Evolutionary conservation across 1,284 basidiomycete genomes (phyloP), one percentile per base, ranked within the genome.

Genomic region (Erythrobasidium hasegawianum): DNA sequence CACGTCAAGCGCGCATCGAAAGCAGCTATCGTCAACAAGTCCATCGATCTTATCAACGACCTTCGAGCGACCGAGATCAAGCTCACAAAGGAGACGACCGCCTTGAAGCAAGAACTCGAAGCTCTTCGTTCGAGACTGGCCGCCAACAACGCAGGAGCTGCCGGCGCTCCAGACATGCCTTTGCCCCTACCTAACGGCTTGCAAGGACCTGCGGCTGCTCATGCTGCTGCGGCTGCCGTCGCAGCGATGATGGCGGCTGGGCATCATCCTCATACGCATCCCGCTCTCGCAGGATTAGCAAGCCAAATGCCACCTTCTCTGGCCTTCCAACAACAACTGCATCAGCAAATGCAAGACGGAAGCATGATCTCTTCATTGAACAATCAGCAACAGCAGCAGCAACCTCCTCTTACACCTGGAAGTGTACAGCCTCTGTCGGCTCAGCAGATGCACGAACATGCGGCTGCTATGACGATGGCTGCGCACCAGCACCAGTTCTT

Each of bases 1-100:
- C 84, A 88, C 73, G 88, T 91, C 78, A 87, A 91, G 70, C 86
- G 93, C 53, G 93, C 92, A 1, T 91, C 88, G 77, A 97, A 97
- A 80, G 89, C 88, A 16, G 87, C 89, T 67, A 95, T 96, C 76
- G 92, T 97, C 78, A 95, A 94, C 80, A 90, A 88, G 45, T 67
- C 57, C 26, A 59, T 67, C 26, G 64, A 59, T n/a, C 45, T 55
- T 10, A 67, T 67, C 20, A 45, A 39, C 33, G 64, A 67, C n/a
- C 16, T 67, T 9, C 57, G 60, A 29, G 52, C n/a, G 33, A 40
- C 22, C 43, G 65, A 67, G 41, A 11, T 14, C 8, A 27, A 52
- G 41, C 58, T 67, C 29, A 52, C 26, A 8, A 59, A 67, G 40
- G 50, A 60, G 40, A 67, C 60, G 18, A 38, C 49, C 11, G 49